Conservation (phyloP, 257 asterid species). For the Primulina huaijiensis region DNA sequence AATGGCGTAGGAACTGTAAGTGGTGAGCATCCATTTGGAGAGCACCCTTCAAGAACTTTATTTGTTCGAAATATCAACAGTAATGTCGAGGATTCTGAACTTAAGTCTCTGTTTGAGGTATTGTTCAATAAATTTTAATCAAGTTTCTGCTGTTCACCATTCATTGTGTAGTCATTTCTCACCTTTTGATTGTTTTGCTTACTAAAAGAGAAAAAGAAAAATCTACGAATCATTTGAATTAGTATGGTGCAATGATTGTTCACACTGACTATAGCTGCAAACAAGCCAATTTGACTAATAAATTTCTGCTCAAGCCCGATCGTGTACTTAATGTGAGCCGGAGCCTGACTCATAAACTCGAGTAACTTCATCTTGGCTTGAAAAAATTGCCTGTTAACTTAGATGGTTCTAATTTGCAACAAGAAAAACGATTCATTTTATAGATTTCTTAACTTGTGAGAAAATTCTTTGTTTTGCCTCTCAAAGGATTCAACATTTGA, state of each 20-base stretch:
- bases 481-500: not conserved
- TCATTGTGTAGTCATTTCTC: not conserved
- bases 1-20: slow-evolving; percentile 57
- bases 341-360: not conserved
- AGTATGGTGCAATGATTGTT: not conserved
- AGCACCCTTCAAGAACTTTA: slow-evolving; percentile 78
- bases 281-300: not conserved
- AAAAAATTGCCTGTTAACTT: not conserved
- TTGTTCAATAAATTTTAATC: slow-evolving; percentile 13
- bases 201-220: not conserved
- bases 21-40: slow-evolving; percentile 72
- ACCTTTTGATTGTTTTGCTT: slow-evolving; percentile 4
- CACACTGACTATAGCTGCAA: not conserved
- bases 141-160: not conserved
- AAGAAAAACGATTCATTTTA: not conserved
- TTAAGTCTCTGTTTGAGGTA: slow-evolving; percentile 68
- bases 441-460: not conserved
- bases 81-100: slow-evolving; percentile 70
- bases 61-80: slow-evolving; percentile 71
- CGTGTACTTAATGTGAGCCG: no score
- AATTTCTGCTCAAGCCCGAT: not conserved
- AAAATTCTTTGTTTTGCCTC: not conserved
- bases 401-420: not conserved
- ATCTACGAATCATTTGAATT: not conserved
- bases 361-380: not conserved